These are phyloP conservation scores for Suhomyces terraborum DNA, from an alignment of 1,139 yeast genomes.

Conservation along the genomic window DNA sequence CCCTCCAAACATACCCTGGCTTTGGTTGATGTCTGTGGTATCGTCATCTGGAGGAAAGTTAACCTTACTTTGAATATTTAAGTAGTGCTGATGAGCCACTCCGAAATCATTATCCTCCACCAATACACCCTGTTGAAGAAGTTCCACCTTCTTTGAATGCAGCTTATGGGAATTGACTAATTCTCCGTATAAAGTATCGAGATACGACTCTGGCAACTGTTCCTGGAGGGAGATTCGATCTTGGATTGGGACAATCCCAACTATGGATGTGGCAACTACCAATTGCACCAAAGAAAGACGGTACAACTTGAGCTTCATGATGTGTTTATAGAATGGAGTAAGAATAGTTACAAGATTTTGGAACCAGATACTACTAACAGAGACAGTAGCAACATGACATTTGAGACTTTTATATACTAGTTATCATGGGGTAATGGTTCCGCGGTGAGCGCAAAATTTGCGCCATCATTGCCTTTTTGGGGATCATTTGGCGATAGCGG, in stretches of 20 bases:
- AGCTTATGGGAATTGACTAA: constrained; percentile 19
- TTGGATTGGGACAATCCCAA: not conserved
- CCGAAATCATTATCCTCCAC: not conserved
- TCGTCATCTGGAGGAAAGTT: constrained; percentile 41
- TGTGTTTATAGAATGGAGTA: too few species aligned
- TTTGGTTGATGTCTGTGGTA: constrained; percentile 31
- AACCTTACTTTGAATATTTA: constrained; percentile 23
- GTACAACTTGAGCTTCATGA: not conserved
- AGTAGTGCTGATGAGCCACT: constrained; percentile 11
- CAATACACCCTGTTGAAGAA: not conserved
- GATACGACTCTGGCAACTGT: constrained; percentile 17
- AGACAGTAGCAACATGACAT: too few species aligned
- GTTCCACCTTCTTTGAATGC: constrained; percentile 6
- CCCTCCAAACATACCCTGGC: constrained; percentile 38
- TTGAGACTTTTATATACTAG: not conserved
- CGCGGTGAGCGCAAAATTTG: not conserved
- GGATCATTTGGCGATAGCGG: not conserved
- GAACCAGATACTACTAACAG: too few species aligned
- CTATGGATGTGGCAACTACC: not conserved
- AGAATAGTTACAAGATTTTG: too few species aligned
- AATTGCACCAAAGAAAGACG: constrained; percentile 1
- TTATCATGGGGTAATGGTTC: not conserved
- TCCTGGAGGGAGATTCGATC: not conserved
- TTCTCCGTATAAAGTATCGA: constrained; percentile 32
- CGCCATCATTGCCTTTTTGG: constrained; percentile 1